Evolutionary conservation across 1,284 basidiomycete species (phyloP), one percentile per base, ranked within the genome.

Genomic region (Trichosporon inkin): DNA sequence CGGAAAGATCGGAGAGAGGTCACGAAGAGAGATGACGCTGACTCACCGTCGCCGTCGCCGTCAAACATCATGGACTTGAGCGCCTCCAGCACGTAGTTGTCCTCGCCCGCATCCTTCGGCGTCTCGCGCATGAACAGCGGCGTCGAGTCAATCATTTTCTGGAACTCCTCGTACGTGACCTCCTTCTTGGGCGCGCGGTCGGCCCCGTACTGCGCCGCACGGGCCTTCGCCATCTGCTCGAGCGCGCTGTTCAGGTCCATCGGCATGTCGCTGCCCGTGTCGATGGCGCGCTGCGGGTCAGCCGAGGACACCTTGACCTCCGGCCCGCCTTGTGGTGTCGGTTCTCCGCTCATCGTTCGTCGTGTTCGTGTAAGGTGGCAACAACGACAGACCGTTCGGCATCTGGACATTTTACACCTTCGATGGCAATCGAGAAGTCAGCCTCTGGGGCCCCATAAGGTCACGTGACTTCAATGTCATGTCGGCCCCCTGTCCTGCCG

Each of bases 61-160:
- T 98, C 93, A 74, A 93, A 84, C 2, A 85, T 86, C 24, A 99
- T 83, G 67, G 84, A 88, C 76, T 94, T 90, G 37, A 99, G 78
- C 4, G 95, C 96, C 61, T 88, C 85, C 16, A 99, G 71, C 1
- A 87, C 83, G 3, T 82, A 79, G 70, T 89, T 85, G 16, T 86
- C 82, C 6, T 81, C 76, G 11, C 82, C 81, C 10, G 88, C 87
- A 20, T 77, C 78, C 11, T 83, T 82, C 0, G 94, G 92, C 19
- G 97, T 82, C 38, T 87, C 84, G 67, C 86, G 87, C 93, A 98
- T 98, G 79, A 99, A 99, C 36, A 99, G 81, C 3, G 96, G 95
- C 4, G 81, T 75, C 28, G 66, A 67, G 56, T 76, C 70, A 17
- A 77, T 52, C 38, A 77, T 62, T 53, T 62, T 63, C 55, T 76